Conservation (phyloP, 768 basidiomycete genomes). For the Punctularia strigosozonata region DNA sequence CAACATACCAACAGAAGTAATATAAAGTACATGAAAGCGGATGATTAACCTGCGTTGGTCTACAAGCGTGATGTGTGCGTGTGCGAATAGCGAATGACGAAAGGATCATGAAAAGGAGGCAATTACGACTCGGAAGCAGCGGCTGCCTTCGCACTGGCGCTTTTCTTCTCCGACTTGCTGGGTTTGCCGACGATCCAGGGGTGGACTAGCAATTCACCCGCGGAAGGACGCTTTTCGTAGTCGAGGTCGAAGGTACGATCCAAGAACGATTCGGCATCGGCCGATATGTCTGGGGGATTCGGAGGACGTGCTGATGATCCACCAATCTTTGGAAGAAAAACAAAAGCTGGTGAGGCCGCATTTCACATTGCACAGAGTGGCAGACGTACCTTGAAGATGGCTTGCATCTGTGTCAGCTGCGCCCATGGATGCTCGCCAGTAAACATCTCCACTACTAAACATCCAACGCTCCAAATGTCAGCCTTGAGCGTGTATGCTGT, state of each 20-base stretch:
- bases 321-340: slow-evolving; percentile 55
- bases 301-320: slow-evolving; percentile 76
- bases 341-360: neutral
- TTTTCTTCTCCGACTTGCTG: neutral
- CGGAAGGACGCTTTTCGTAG: slow-evolving; percentile 69
- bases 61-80: too few species aligned
- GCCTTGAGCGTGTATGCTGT: slow-evolving; percentile 84
- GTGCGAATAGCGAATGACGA: too few species aligned
- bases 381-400: slow-evolving; percentile 78
- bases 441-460: slow-evolving; percentile 92
- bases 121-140: too few species aligned
- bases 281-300: slow-evolving; percentile 84
- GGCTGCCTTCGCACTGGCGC: too few species aligned
- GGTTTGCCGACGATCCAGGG: slow-evolving; percentile 42
- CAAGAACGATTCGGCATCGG: slow-evolving; percentile 82
- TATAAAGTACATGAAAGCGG: too few species aligned
- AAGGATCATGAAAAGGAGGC: too few species aligned
- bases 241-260: slow-evolving; percentile 79
- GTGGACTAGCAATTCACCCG: slow-evolving; percentile 63
- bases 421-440: slow-evolving; percentile 96
- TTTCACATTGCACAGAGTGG: neutral
- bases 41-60: too few species aligned
- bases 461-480: slow-evolving; percentile 95
- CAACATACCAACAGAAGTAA: too few species aligned
- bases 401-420: slow-evolving; percentile 96